Evolutionary conservation across 164 flowering plant species (phyloP), one percentile per base, ranked within the genome.

Genomic region (Chimonanthus praecox): DNA sequence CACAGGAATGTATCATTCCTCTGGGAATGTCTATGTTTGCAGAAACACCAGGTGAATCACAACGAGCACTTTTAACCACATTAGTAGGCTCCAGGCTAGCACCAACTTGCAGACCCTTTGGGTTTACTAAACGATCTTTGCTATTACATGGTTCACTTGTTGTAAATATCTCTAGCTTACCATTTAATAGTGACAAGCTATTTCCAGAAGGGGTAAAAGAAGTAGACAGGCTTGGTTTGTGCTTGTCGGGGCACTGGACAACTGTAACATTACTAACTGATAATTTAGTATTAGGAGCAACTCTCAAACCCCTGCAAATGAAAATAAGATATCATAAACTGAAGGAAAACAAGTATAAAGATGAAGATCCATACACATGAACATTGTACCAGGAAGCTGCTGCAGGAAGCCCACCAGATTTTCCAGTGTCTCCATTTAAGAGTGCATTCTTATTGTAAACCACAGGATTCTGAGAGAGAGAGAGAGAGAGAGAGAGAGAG

Each of bases 231-330:
- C 9, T 71, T 71, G 73, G 49, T 58, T 58, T 71, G 18, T 71
- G 73, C 47, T 16, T 47, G 21, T 62, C 21, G 10, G 49, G 5
- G 4, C 73, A 64, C 16, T 44, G 49, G 47, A n/a, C 13, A 71
- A 71, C 73, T 71, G 62, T 65, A 71, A 65, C 64, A 58, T 58
- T 58, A 6, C n/a, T 71, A 45, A 45, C 73, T 71, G 64, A 8
- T 45, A 49, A 58, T 46, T 9, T 58, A 71, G 49, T 58, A 71
- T 61, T 45, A 71, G 73, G 18, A 44, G 20, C n/a, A 13, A 44
- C 49, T 58, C 73, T 71, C 48, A 60, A 16, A 16, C 65, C 65
- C 73, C 73, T 71, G 73, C 65, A 58, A 18, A 58, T 16, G 18
- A 33, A 58, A 71, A 13, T 7, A 49, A 16, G 6, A 68, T 46